A percentile compares a stretch with the other conserved stretches of the same genome.
Conservation (phyloP, 129 eudicot genomes). For the sunflower (Helianthus annuus) region DNA sequence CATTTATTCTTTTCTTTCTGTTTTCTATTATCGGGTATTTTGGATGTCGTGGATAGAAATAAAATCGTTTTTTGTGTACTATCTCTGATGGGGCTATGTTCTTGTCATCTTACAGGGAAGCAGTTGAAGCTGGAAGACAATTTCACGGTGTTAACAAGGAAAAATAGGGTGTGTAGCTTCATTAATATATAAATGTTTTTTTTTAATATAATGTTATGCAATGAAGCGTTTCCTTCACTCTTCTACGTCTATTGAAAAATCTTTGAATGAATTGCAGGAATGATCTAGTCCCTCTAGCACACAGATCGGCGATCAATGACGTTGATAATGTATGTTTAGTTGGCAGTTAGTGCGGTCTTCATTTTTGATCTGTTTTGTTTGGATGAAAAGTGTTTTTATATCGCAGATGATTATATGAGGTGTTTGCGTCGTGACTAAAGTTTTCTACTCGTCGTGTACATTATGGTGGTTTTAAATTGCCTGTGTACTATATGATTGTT, state of each 20-base stretch:
- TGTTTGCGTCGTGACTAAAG: no score
- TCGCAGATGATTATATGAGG: background rate
- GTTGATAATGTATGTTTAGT: background rate
- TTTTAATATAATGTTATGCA: background rate
- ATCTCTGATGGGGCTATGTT: background rate
- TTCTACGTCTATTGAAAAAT: background rate
- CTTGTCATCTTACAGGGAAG: conserved; percentile 55
- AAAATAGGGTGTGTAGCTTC: conserved; percentile 20
- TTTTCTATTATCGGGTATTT: background rate
- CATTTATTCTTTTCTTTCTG: background rate
- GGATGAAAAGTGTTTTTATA: background rate
- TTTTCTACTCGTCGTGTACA: no score
- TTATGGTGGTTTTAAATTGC: no score
- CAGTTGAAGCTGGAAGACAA: conserved; percentile 84
- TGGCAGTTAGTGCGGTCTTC: conserved; percentile 1
- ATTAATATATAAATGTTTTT: background rate
- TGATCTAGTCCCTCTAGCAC: conserved; percentile 1
- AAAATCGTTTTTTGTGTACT: background rate
- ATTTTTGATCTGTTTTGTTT: conserved; percentile 6
- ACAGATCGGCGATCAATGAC: background rate
- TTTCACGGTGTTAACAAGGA: conserved; percentile 47
- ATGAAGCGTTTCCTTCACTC: background rate
- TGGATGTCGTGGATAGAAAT: background rate
- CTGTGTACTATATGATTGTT: no score
- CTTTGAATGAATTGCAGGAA: conserved; percentile 22